Percentiles rank a stretch among this genome's conserved stretches.
Conservation (phyloP, 768 basidiomycete genomes). For the Leccinellum albellum region DNA sequence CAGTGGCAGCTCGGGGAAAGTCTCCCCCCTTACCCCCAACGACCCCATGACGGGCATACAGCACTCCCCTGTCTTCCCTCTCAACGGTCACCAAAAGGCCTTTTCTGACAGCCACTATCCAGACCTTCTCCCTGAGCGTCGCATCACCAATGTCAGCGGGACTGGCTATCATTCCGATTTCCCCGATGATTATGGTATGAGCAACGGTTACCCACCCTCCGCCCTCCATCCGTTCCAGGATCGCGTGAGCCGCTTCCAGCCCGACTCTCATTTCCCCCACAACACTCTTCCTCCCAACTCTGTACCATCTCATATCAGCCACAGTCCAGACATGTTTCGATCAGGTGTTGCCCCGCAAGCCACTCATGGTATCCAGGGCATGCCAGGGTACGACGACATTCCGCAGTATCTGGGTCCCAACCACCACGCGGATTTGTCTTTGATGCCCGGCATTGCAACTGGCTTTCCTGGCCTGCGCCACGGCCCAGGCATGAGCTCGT, state of each 20-base stretch:
- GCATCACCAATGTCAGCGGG: conserved; percentile 43
- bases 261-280: conserved; percentile 53
- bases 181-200: conserved; percentile 59
- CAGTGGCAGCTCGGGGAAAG: conserved; percentile 59
- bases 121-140: conserved; percentile 60
- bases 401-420: conserved; percentile 50
- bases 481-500: conserved; percentile 52
- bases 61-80: conserved; percentile 50
- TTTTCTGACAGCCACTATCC: conserved; percentile 52
- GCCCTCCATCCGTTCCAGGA: conserved; percentile 58
- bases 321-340: conserved; percentile 55
- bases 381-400: conserved; percentile 56
- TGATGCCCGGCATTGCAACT: conserved; percentile 61
- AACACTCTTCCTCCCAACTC: conserved; percentile 36
- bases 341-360: conserved; percentile 65
- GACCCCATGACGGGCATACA: conserved; percentile 60
- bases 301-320: conserved; percentile 50
- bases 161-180: conserved; percentile 56
- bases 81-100: conserved; percentile 46
- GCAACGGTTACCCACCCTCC: conserved; percentile 44
- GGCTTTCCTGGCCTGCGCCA: conserved; percentile 64
- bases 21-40: conserved; percentile 69
- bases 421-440: conserved; percentile 53
- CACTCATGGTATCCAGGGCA: conserved; percentile 56
- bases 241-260: conserved; percentile 51